A percentile compares a stretch with the other conserved stretches of the same genome.
phyloP scores from a whole-genome alignment of 345 rosid species.

The Kernera saxatilis region DNA sequence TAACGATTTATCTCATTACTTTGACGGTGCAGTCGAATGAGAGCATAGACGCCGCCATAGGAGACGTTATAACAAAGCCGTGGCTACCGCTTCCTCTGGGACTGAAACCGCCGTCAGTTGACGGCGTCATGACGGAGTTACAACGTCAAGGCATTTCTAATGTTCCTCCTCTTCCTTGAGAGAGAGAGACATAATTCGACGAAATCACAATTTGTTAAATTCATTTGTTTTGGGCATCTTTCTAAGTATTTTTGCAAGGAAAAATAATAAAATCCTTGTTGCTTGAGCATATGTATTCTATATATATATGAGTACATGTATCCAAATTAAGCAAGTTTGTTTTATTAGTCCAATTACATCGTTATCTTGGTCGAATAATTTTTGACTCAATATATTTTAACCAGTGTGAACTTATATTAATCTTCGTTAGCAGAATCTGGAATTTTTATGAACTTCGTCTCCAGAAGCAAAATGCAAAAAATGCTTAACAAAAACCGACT shows the following conservation, averaged over 20 bases:
- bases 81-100: slow-evolving; percentile 84
- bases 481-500: no score
- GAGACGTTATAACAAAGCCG: slow-evolving; percentile 73
- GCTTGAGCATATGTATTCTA: slow-evolving; percentile 6
- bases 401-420: no score
- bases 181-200: slow-evolving; percentile 15
- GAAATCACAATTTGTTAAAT: slow-evolving; percentile 2
- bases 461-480: no score
- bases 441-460: no score
- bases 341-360: background rate
- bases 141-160: slow-evolving; percentile 64
- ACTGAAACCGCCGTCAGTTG: slow-evolving; percentile 64
- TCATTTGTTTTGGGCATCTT: background rate
- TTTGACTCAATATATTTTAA: no score
- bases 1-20: background rate
- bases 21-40: slow-evolving; percentile 52
- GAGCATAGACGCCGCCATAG: slow-evolving; percentile 64
- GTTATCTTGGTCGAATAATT: no score
- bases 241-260: slow-evolving; percentile 15
- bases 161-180: slow-evolving; percentile 47
- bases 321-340: slow-evolving; percentile 1
- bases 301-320: slow-evolving; percentile 1
- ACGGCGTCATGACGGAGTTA: slow-evolving; percentile 61
- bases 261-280: slow-evolving; percentile 10
- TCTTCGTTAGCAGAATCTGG: no score